Conservation (phyloP, 2,329 filamentous ascomycete species). For the Thelonectria blattea region DNA sequence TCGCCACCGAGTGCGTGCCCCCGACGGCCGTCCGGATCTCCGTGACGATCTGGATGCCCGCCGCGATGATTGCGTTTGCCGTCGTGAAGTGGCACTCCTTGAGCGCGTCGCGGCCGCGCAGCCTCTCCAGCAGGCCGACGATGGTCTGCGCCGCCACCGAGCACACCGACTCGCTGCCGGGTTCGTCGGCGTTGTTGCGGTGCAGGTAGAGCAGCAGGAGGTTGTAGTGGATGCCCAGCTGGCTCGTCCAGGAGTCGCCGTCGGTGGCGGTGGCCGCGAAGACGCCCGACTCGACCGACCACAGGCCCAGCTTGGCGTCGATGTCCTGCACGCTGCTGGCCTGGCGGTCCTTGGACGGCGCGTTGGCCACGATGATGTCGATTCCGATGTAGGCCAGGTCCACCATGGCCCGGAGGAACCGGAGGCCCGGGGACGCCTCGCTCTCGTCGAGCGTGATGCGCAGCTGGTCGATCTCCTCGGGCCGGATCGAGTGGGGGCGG, state of each 20-base stretch:
- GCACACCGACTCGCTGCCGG: constrained; percentile 27
- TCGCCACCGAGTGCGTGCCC: constrained; percentile 27
- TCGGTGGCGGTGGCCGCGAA: constrained; percentile 25
- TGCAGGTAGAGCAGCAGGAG: constrained; percentile 30
- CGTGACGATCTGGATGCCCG: constrained; percentile 28
- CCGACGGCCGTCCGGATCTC: constrained; percentile 28
- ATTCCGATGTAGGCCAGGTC: constrained; percentile 32
- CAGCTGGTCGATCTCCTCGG: constrained; percentile 35
- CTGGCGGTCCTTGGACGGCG: constrained; percentile 18
- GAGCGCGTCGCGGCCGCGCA: constrained; percentile 20
- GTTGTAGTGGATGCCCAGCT: constrained; percentile 32
- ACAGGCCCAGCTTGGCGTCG: constrained; percentile 26
- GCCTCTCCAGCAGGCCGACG: constrained; percentile 27
- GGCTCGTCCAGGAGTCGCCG: constrained; percentile 25
- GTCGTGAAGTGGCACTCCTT: constrained; percentile 35
- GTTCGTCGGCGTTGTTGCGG: constrained; percentile 15
- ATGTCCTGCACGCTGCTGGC: constrained; percentile 25
- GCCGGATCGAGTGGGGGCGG: constrained; percentile 30
- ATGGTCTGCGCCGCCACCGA: constrained; percentile 34
- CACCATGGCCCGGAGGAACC: constrained; percentile 28
- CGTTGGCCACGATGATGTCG: constrained; percentile 28
- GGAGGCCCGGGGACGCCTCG: constrained; percentile 14
- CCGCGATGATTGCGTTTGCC: constrained; percentile 31
- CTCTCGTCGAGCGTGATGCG: constrained; percentile 26
- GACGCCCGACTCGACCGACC: constrained; percentile 30